Base-by-base conservation (phyloP, 2,329 filamentous ascomycete species). In the Alternaria sp. region DNA sequence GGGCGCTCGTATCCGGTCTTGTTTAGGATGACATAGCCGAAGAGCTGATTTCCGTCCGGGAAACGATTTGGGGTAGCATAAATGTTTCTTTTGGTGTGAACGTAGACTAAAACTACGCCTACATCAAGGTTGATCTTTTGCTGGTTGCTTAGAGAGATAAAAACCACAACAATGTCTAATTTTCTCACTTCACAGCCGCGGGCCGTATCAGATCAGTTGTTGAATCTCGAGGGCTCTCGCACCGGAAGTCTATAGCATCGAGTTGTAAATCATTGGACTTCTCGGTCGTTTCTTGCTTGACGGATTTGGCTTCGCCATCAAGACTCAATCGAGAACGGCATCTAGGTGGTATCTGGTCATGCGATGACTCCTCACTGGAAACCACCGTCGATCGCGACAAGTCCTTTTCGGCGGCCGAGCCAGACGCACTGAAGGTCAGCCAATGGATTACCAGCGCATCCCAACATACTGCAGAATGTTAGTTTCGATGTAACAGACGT, bases 361-460 rank as follows among this genome's bases (percentile, higher is more conserved):
- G 12, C 16, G 28, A 12, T 34, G 30, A 40, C 3, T 30, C 25
- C 14, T 43, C 28, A 25, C 34, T 38, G 5, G 32, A 57, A 2
- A 9, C 11, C n/a, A 20, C 12, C 22, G 28, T 56, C 16, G 46
- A 41, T 18, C 25, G 38, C 36, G 46, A 46, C 22, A 62, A 25
- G 10, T 64, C 56, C 18, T 48, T 64, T 36, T 68, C 58, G 5
- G 62, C 55, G 4, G 40, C 52, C 1, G 60, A 54, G 2, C 38
- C 59, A 5, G 67, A 65, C 2, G 62, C 60, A 6, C 62, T 64
- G 22, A 68, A 67, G 0, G 65, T 66, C 4, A 73, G 53, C 69
- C 69, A 73, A 41, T 70, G 64, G 2, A 69, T 65, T 4, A 70
- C 53, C 9, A 70, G 12, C 5, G 43, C 57, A 30, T 67, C 67